Evolutionary conservation across 306 rosid genomes (phyloP), one percentile per base, ranked within the genome.

Genomic region (Clitoria ternatea): DNA sequence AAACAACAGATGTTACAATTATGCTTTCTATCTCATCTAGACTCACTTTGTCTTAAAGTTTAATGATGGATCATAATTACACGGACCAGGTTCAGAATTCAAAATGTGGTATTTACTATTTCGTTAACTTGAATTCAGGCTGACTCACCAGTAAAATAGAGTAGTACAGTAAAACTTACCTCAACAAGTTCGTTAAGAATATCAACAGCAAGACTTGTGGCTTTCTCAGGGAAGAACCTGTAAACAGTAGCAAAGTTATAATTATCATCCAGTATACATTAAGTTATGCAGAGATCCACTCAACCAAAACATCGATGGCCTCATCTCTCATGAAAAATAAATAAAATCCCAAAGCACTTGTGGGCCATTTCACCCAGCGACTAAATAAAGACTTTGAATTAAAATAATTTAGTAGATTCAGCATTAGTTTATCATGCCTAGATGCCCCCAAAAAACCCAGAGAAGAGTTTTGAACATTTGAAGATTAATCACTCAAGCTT

Each of bases 181-280:
- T 87, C 82, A 57, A 83, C 84, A 32, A 95, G 91, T 82, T 85
- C 96, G 56, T 83, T 79, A 40, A 95, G 85, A 75, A 95, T 77
- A 57, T 86, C 87, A 68, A 56, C 79, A 45, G 97, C 96, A 42
- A 87, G 77, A 67, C 47, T 29, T 17, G 95, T 78, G 14, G 96
- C 91, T 86, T 87, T 91, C 69, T 95, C 96, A 2, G 99, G 96
- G 77, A 91, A 87, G 82, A 95, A 91, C 96, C 97, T 95, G 90
- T 77, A 67, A 54, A 74, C 47, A 73, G 57, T 49, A 61, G 40
- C 68, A 67, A 29, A 2, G 57, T 50, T 29, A 75, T 6, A 77
- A 42, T 68, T 44, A 66, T 19, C 23, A 35, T 55, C 26, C 52
- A 53, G 69, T 6, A 64, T 33, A 22, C 29, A 74, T 15, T 44